Base-by-base conservation (phyloP, 2,329 filamentous ascomycete species). In the Ophiosphaerella herpotricha region DNA sequence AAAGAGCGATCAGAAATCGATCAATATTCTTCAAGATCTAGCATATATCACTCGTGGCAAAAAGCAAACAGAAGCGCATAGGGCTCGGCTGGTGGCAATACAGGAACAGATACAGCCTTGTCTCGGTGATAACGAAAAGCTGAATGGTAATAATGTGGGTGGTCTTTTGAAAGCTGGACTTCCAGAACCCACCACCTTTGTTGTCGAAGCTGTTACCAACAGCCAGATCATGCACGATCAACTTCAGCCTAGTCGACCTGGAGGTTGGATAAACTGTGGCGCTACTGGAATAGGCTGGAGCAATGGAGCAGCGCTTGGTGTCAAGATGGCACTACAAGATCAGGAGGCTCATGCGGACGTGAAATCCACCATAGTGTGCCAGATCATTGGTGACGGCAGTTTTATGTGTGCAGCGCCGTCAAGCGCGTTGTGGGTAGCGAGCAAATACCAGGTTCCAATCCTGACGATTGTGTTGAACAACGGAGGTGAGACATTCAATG, bases 381-480 rank as follows among this genome's bases (percentile, higher is more conserved):
- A 83, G 50, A 76, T 84, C 47, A 81, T 84, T 0, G 82, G 81
- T 16, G 82, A 84, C 48, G 82, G 82, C n/a, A 81, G 79, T 5
- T 83, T 78, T 58, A 70, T 84, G 50, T 84, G 83, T 55, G 77
- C 77, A 1, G 78, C 82, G 0, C 82, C 82, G 0, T 77, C 76
- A 1, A 82, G 79, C 26, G 80, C 82, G 7, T 79, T 83, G 66
- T 84, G 82, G 82, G 81, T 84, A 37, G 73, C 80, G 6, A 75
- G 73, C 58, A 75, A 80, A 16, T 84, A 84, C 57, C 71, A 76
- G 24, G 82, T 83, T 16, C 82, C 82, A 0, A 70, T 83, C 2
- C 55, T 84, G 55, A 83, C 80, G 0, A 77, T 84, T 49, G 77
- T 84, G 5, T 66, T 84, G 26, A 84, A 84, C 58, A 84, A 84